Percentiles rank a stretch among this genome's conserved stretches.
Evolutionary conservation across 805 yeast species (phyloP).

Genomic region (Monosporozyma aquatica): DNA sequence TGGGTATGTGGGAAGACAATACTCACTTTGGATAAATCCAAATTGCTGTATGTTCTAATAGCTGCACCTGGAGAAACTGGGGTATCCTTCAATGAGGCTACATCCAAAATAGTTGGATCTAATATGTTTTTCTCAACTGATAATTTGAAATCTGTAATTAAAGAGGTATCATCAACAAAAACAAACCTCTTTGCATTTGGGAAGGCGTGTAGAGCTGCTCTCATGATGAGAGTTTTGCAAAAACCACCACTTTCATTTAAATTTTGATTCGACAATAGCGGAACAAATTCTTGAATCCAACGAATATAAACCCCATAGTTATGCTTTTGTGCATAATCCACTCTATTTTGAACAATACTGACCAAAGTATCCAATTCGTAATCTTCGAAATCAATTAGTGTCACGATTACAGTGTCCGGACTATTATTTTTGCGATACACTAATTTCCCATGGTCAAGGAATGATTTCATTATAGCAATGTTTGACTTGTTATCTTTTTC

Average conservation of each 20-base stretch:
- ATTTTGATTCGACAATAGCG: conserved; percentile 42
- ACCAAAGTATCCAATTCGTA: conserved; percentile 52
- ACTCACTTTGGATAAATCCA: conserved; percentile 44
- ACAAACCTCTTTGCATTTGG: conserved; percentile 88
- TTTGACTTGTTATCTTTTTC: conserved; percentile 29
- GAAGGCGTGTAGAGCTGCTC: conserved; percentile 90
- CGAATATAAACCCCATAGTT: conserved; percentile 77
- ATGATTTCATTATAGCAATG: conserved; percentile 40
- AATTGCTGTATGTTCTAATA: conserved; percentile 50
- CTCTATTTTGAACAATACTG: conserved; percentile 72
- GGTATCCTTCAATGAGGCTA: conserved; percentile 55
- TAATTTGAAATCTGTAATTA: conserved; percentile 62
- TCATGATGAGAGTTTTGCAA: conserved; percentile 32
- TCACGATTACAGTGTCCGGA: conserved; percentile 68
- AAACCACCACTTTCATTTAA: conserved; percentile 21
- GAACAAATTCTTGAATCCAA: conserved; percentile 77
- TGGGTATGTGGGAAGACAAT: conserved; percentile 60
- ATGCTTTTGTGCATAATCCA: conserved; percentile 76
- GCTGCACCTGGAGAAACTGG: conserved; percentile 43
- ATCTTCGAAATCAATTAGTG: conserved; percentile 67
- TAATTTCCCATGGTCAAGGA: conserved; percentile 57
- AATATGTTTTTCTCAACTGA: conserved; percentile 54
- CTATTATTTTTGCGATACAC: conserved; percentile 30
- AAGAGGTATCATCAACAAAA: conserved; percentile 71
- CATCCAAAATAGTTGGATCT: conserved; percentile 49